phyloP scores from a whole-genome alignment of 768 basidiomycete species.

The Hebeloma cylindrosporum region DNA sequence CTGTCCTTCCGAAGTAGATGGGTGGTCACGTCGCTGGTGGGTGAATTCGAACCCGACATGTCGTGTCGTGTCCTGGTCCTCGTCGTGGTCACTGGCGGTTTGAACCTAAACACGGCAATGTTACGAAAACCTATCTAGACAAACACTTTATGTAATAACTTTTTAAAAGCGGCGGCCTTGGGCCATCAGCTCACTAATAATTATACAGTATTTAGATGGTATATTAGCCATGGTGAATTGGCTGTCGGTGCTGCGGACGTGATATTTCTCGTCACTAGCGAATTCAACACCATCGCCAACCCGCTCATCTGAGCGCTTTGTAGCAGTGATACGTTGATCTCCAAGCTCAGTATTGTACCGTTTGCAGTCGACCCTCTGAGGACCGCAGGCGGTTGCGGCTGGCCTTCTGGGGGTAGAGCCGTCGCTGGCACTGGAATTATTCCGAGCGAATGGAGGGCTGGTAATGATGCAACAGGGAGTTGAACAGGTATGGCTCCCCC shows the following conservation, averaged over 20 bases:
- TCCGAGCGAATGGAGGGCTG: constrained; percentile 67
- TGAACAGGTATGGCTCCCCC: constrained; percentile 61
- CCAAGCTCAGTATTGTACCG: constrained; percentile 70
- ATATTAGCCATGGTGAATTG: too few species aligned
- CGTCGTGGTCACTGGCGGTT: too few species aligned
- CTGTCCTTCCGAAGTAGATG: constrained; percentile 4
- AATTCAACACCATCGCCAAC: constrained; percentile 68
- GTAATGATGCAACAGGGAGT: constrained; percentile 64
- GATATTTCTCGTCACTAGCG: constrained; percentile 55
- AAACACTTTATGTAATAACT: too few species aligned
- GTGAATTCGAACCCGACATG: too few species aligned
- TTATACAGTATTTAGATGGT: too few species aligned
- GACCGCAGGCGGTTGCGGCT: constrained; percentile 74
- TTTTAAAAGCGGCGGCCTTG: too few species aligned
- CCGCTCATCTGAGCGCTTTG: constrained; percentile 79
- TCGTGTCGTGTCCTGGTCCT: too few species aligned
- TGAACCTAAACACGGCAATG: too few species aligned
- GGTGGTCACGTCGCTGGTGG: too few species aligned
- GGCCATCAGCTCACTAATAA: too few species aligned
- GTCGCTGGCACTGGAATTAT: constrained; percentile 68
- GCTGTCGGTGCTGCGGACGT: constrained; percentile 15
- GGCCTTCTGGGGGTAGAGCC: constrained; percentile 50
- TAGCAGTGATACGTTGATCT: constrained; percentile 75
- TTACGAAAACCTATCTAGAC: too few species aligned
- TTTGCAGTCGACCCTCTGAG: constrained; percentile 70